phyloP scores from a whole-genome alignment of 139 green algal genomes.

The Chloropicon primus region DNA sequence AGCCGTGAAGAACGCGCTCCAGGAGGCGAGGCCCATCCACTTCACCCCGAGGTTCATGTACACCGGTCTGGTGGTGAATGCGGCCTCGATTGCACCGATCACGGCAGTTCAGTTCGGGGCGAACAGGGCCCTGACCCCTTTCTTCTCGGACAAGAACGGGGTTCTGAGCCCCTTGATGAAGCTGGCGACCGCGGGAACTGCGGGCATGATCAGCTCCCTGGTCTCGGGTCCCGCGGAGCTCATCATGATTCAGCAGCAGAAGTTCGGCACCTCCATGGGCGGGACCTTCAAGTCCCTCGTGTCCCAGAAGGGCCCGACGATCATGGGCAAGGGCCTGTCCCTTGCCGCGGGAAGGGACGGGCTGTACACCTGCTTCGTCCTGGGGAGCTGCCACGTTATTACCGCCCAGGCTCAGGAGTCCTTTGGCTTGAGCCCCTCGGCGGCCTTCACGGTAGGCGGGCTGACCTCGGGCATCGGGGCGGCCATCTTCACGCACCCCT shows the following conservation, averaged over 20 bases:
- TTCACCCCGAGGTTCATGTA: conserved; percentile 46
- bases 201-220: conserved; percentile 42
- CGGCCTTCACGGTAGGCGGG: conserved; percentile 34
- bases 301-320: background rate
- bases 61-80: conserved; percentile 65
- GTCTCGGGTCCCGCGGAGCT: conserved; percentile 63
- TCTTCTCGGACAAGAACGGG: background rate
- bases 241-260: conserved; percentile 85
- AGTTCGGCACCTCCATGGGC: conserved; percentile 33
- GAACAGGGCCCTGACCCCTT: conserved; percentile 24
- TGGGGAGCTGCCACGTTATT: conserved; percentile 33
- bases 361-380: conserved; percentile 66
- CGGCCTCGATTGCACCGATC: conserved; percentile 71
- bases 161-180: conserved; percentile 22
- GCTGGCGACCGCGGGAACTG: conserved; percentile 27
- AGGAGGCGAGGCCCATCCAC: conserved; percentile 54
- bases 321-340: background rate
- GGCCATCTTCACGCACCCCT: conserved; percentile 55
- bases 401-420: conserved; percentile 15
- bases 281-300: conserved; percentile 25
- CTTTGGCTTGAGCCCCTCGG: conserved; percentile 10
- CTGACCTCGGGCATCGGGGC: conserved; percentile 53
- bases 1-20: conserved; percentile 75
- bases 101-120: conserved; percentile 75
- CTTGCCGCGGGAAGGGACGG: conserved; percentile 31